Evolutionary conservation across 371 early-diverging fungal genomes (phyloP), one percentile per base, ranked within the genome.

Genomic region (Entomophthora muscae): DNA sequence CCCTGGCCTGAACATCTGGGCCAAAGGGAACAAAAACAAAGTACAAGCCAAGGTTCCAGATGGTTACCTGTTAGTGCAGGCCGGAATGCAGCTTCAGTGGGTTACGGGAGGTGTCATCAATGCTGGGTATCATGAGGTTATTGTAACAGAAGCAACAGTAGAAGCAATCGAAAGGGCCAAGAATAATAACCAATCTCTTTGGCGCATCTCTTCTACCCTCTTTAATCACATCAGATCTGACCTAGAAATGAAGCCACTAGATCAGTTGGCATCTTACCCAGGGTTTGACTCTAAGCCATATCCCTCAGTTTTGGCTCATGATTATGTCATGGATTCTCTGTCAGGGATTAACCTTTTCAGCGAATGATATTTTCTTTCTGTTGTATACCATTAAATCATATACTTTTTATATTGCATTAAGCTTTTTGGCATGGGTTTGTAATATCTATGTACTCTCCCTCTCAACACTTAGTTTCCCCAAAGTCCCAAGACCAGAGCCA

Each of bases 111-210:
- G 86, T 26, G 70, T 70, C 27, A 73, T 84, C 5, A 64, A 68
- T 61, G 86, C 86, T 1, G 86, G 86, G 42, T 85, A 77, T 72
- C 86, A 85, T 58, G 83, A 85, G 63, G 86, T 85, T n/a, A 72
- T 77, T 42, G 81, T 84, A 24, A 79, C 74, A 42, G 73, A 76
- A 56, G 70, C 65, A 0, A 83, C 86, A 0, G 61, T 75, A 23
- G 66, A 70, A 57, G 62, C 66, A 7, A 66, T 68, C 29, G 75
- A 74, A 42, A 66, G 67, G 62, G 73, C 68, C 1, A 66, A 65
- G 55, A 22, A 27, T 17, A 53, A 56, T 33, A 68, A 71, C 59
- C 70, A 80, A 1, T 80, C 83, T 0, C 67, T 82, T 28, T 85
- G 86, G 86, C 69, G 86, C 17, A 77, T 83, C 55, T 82, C 83